phyloP scores from a whole-genome alignment of 352 stramenopile genomes.

The Sclerospora graminicola region DNA sequence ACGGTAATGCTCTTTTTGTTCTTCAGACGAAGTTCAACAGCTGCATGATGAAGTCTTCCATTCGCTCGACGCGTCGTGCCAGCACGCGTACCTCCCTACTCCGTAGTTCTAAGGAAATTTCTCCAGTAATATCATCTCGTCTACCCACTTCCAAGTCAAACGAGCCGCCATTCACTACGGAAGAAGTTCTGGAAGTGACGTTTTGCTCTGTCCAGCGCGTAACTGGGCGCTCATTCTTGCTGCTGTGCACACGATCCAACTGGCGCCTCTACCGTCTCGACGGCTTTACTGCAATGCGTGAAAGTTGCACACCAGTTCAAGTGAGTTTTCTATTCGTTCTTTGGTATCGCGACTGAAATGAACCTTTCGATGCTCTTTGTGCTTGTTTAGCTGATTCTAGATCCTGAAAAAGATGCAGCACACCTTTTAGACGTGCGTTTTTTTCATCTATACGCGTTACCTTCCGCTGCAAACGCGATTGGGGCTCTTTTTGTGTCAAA shows the following conservation, averaged over 20 bases:
- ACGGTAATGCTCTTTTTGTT: constrained; percentile 34
- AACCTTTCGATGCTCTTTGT: constrained; percentile 5
- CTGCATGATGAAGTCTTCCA: neutral
- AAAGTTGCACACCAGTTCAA: constrained; percentile 38
- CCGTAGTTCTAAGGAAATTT: constrained; percentile 1
- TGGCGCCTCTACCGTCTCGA: constrained; percentile 61
- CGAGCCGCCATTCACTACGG: constrained; percentile 2
- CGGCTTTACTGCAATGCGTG: constrained; percentile 25
- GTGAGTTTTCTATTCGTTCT: constrained; percentile 12
- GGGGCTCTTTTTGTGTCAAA: constrained; percentile 45
- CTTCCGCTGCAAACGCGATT: constrained; percentile 13
- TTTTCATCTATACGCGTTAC: constrained; percentile 45
- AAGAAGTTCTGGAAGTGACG: constrained; percentile 34
- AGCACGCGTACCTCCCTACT: constrained; percentile 12
- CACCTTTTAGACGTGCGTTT: constrained; percentile 41
- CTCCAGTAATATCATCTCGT: neutral
- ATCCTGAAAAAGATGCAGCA: constrained; percentile 31
- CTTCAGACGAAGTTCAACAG: constrained; percentile 1
- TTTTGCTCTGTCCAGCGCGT: constrained; percentile 61
- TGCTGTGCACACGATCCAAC: constrained; percentile 39
- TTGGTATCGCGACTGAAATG: neutral
- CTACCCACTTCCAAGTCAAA: constrained; percentile 2
- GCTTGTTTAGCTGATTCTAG: constrained; percentile 30
- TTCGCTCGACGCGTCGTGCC: neutral
- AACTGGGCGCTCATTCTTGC: constrained; percentile 32